A percentile compares a stretch with the other conserved stretches of the same genome.
phyloP scores from a whole-genome alignment of 805 yeast species.

The Candida insectorum region DNA sequence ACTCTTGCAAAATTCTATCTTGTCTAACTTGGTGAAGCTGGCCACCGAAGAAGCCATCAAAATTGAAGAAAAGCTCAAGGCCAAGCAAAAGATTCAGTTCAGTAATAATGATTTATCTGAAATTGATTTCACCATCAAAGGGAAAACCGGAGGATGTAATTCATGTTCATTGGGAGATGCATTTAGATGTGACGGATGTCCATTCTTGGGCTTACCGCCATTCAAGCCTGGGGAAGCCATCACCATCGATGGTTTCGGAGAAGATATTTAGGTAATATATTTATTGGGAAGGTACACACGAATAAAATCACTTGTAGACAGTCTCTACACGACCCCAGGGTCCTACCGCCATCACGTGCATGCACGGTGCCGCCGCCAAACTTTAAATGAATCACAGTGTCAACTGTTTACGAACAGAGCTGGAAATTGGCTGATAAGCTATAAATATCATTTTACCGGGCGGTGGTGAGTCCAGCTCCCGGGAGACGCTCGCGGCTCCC shows the following conservation, averaged over 20 bases:
- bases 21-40: slow-evolving; percentile 46
- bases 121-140: slow-evolving; percentile 93
- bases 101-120: slow-evolving; percentile 74
- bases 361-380: too few species aligned
- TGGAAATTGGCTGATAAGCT: too few species aligned
- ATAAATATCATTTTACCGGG: too few species aligned
- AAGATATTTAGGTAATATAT: slow-evolving; percentile 51
- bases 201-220: slow-evolving; percentile 94
- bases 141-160: slow-evolving; percentile 96
- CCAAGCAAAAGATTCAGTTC: slow-evolving; percentile 50
- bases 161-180: slow-evolving; percentile 98
- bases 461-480: too few species aligned
- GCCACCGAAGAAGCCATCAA: slow-evolving; percentile 53
- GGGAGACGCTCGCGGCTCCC: too few species aligned
- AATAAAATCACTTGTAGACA: not conserved
- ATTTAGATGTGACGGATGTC: slow-evolving; percentile 97
- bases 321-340: too few species aligned
- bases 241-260: slow-evolving; percentile 69
- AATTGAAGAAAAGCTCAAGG: slow-evolving; percentile 51
- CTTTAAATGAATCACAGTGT: too few species aligned
- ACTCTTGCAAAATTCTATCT: slow-evolving; percentile 41
- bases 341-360: too few species aligned
- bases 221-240: slow-evolving; percentile 96
- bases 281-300: slow-evolving; percentile 11
- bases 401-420: too few species aligned